These are phyloP conservation scores for Rhodotorula sp. DNA, from an alignment of 1,284 basidiomycete genomes.

Conservation along the genomic window DNA sequence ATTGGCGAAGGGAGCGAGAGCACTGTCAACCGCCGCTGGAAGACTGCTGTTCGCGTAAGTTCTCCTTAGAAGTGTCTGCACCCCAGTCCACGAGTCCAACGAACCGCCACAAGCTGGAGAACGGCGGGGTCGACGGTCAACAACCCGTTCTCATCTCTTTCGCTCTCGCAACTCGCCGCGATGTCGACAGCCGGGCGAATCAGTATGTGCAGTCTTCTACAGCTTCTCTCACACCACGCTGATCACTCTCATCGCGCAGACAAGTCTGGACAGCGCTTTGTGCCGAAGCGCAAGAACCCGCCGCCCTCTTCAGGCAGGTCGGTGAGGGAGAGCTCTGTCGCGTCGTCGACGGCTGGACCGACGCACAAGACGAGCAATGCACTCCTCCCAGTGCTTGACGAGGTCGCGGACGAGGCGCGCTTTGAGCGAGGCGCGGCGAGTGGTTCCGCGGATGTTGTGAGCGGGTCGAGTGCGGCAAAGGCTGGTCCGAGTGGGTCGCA, in stretches of 20 bases:
- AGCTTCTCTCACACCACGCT: not conserved
- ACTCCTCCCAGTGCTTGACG: conserved; percentile 8
- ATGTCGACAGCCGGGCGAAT: conserved; percentile 35
- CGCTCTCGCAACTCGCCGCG: too few relatives aligned
- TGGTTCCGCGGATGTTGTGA: too few relatives aligned
- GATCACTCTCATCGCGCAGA: conserved; percentile 3
- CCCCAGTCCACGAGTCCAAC: too few relatives aligned
- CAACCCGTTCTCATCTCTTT: not conserved
- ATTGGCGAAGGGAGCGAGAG: too few relatives aligned
- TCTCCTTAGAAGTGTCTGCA: too few relatives aligned
- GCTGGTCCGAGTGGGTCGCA: not conserved
- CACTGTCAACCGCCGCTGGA: too few relatives aligned
- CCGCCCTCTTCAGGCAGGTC: not conserved
- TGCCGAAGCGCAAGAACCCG: conserved; percentile 68
- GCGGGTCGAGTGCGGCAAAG: not conserved
- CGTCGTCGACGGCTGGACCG: conserved; percentile 9
- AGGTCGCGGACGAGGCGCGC: not conserved
- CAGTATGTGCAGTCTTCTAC: conserved; percentile 1
- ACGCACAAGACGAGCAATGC: not conserved
- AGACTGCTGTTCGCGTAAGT: too few relatives aligned
- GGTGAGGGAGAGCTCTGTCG: conserved; percentile 31
- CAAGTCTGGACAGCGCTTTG: conserved; percentile 72
- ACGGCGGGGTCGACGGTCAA: not conserved
- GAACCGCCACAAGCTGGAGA: too few relatives aligned
- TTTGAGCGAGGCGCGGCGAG: not conserved